Evolutionary conservation across 257 asterid genomes (phyloP), one percentile per base, ranked within the genome.

Genomic region (Ophiorrhiza pumila): DNA sequence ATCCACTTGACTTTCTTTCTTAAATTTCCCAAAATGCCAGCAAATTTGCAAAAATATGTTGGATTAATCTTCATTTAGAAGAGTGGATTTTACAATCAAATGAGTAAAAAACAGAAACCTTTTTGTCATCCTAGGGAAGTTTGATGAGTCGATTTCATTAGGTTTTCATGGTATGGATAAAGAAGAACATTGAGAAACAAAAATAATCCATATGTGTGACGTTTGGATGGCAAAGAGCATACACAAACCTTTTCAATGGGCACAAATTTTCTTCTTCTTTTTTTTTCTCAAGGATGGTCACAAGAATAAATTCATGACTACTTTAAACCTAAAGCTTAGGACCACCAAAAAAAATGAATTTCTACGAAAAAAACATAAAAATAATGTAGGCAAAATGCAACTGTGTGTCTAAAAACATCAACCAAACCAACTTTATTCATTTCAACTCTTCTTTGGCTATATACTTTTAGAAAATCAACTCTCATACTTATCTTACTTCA

Each of bases 111-210:
- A 2, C 13, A 34, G 37, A 29, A 12, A 29, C 13, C 39, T 27
- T 52, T 2, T 6, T 23, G 27, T 12, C 35, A 57, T 27, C 37
- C 27, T 0, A 18, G 14, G 9, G 63, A 7, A 5, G 63, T 57
- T 29, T 57, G 22, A 57, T 32, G 18, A 2, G 75, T 71, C 56
- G 29, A 42, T 71, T 42, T 71, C 35, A 15, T 18, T 25, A 42
- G 68, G 58, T 25, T 64, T 34, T 41, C 14, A 7, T 35, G 43
- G 68, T 31, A 71, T 42, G 58, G 43, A 71, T 58, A 71, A 71
- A 58, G 65, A 71, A 64, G 67, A 71, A 58, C 75, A 57, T 42
- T 31, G 32, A 43, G 49, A 41, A 71, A 71, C 64, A 57, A 37
- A n/a, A 50, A 49, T 31, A 23, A 23, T 18, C 42, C 74, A 22